Evolutionary conservation across 768 basidiomycete genomes (phyloP), one percentile per base, ranked within the genome.

Genomic region (Collybia mongolica): DNA sequence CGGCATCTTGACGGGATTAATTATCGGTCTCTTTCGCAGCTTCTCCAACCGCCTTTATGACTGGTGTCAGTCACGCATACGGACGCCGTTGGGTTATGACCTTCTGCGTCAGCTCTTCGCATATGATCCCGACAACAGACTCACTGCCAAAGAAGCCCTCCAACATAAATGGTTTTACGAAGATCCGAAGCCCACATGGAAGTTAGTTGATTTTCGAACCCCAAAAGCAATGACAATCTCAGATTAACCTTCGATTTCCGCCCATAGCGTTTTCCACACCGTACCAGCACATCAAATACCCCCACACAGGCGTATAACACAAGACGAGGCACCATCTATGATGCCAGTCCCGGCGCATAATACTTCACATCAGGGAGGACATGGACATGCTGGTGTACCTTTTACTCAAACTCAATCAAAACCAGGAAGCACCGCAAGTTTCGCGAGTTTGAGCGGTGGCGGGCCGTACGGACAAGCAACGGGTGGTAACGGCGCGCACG

Each of bases 81-180:
- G 81, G 35, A 74, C 81, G 29, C 69, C 75, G 2, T 71, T 75
- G 36, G 92, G 88, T 20, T 86, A 86, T 63, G 90, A 96, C 51
- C 82, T 98, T 48, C 83, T 99, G n/a, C 79, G 79, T 11, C 78
- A 83, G 52, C 75, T 98, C 32, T 96, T 99, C 65, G 80, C 81
- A 8, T 98, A 94, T 70, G 92, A 98, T 67, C 96, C 96, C 1
- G 88, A 90, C 59, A 82, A 77, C 53, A 77, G 97, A 26, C 78
- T 98, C 37, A 93, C 86, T 0, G 93, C 94, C 0, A 77, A 80
- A 55, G 83, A 90, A 52, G 89, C 93, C 0, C 72, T 99, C 1
- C 74, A 73, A 17, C 95, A 98, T 65, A 80, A 80, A 55, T 99
- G 95, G 93, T 99, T 98, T 66, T 78, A 81, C 19, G 93, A 96